These are phyloP conservation scores for Psophocarpus tetragonolobus DNA, from an alignment of 306 rosid species.

Conservation along the genomic window DNA sequence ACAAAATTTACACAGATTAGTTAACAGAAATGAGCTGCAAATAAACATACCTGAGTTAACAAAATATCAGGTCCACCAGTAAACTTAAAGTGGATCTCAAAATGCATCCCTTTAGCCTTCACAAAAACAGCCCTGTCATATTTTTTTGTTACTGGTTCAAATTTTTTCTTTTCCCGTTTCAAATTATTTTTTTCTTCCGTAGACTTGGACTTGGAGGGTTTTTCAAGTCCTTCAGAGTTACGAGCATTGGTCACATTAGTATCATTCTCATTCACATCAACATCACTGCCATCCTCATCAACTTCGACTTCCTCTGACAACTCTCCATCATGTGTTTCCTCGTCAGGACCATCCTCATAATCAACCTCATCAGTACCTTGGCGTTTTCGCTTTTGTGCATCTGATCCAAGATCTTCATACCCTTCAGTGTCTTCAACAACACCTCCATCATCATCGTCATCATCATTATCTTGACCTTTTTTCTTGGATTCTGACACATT, in stretches of 20 bases:
- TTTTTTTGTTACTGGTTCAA: conserved; percentile 31
- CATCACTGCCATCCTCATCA: conserved; percentile 50
- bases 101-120: conserved; percentile 57
- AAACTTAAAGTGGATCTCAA: conserved; percentile 73
- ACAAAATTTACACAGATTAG: neutral
- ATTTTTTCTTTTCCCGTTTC: conserved; percentile 22
- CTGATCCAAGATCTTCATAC: conserved; percentile 73
- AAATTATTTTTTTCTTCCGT: conserved; percentile 26
- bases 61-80: conserved; percentile 67
- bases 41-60: conserved; percentile 70
- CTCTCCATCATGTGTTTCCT: conserved; percentile 51
- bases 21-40: conserved; percentile 10
- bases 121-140: conserved; percentile 57
- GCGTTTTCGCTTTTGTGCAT: conserved; percentile 70
- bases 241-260: conserved; percentile 32
- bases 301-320: conserved; percentile 43
- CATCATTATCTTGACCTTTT: conserved; percentile 31
- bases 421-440: conserved; percentile 53
- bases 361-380: conserved; percentile 83
- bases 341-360: conserved; percentile 77
- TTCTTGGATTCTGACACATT: conserved; percentile 40
- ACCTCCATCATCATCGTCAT: conserved; percentile 41
- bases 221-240: conserved; percentile 28
- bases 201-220: conserved; percentile 25
- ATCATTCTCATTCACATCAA: conserved; percentile 43